These are phyloP conservation scores for Eutrema japonicum DNA, from an alignment of 345 rosid species.

Conservation along the genomic window DNA sequence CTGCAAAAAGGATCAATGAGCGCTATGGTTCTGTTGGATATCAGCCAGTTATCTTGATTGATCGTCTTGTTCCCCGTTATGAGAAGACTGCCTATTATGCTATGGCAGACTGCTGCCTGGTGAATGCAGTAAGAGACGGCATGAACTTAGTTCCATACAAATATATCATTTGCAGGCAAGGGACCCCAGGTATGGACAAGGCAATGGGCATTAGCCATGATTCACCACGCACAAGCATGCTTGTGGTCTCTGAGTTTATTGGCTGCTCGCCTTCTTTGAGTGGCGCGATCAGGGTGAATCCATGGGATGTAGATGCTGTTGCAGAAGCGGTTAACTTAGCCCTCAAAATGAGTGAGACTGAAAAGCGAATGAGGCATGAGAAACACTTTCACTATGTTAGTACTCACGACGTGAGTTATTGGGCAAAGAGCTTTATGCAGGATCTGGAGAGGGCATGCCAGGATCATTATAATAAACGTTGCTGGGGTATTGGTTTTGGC, in stretches of 20 bases:
- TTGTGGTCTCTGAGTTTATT: slow-evolving; percentile 80
- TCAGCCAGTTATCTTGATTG: slow-evolving; percentile 70
- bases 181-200: slow-evolving; percentile 61
- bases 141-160: slow-evolving; percentile 86
- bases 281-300: slow-evolving; percentile 84
- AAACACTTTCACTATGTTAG: slow-evolving; percentile 77
- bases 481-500: slow-evolving; percentile 84
- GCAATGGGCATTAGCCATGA: slow-evolving; percentile 52
- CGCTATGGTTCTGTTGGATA: slow-evolving; percentile 60
- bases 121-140: slow-evolving; percentile 86
- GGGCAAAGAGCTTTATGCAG: slow-evolving; percentile 75
- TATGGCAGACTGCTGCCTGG: slow-evolving; percentile 76
- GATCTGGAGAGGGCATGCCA: slow-evolving; percentile 75
- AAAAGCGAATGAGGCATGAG: slow-evolving; percentile 75
- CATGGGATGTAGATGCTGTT: slow-evolving; percentile 80
- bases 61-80: slow-evolving; percentile 69
- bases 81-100: slow-evolving; percentile 88
- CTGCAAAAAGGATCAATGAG: slow-evolving; percentile 66
- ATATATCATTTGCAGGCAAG: slow-evolving; percentile 79
- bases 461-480: slow-evolving; percentile 73
- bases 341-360: slow-evolving; percentile 59
- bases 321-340: slow-evolving; percentile 68
- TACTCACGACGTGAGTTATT: slow-evolving; percentile 74
- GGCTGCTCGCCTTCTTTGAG: slow-evolving; percentile 91
- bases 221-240: slow-evolving; percentile 69